These are phyloP conservation scores for Leccinum imitatum DNA, from an alignment of 768 basidiomycete species.

Conservation along the genomic window DNA sequence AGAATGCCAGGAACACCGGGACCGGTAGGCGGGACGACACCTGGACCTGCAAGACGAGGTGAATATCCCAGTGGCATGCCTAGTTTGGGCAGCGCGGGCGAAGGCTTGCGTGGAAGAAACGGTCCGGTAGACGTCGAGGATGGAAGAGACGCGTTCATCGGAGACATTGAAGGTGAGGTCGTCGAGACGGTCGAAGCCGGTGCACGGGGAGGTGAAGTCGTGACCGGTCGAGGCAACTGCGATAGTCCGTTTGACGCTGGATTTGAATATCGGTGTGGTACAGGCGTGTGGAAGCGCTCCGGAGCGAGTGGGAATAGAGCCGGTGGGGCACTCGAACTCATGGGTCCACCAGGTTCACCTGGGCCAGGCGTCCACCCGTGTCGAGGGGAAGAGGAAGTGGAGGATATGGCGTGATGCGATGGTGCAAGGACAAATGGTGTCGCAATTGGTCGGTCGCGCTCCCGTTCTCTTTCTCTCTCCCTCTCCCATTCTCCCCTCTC, in stretches of 20 bases:
- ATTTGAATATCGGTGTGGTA: conserved; percentile 29
- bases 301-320: conserved; percentile 29
- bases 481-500: conserved; percentile 26
- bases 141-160: conserved; percentile 15
- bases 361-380: conserved; percentile 37
- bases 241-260: conserved; percentile 22
- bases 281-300: conserved; percentile 31
- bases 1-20: not conserved
- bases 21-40: not conserved
- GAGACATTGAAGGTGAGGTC: conserved; percentile 20
- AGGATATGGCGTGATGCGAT: conserved; percentile 35
- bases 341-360: conserved; percentile 29
- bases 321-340: conserved; percentile 27
- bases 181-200: conserved; percentile 1
- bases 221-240: conserved; percentile 22
- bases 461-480: conserved; percentile 37
- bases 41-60: conserved; percentile 30
- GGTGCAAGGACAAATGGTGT: conserved; percentile 55
- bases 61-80: conserved; percentile 29
- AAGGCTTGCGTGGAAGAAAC: conserved; percentile 27
- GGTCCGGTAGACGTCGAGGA: conserved; percentile 16
- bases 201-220: not conserved
- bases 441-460: conserved; percentile 52
- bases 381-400: conserved; percentile 41
- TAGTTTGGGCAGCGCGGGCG: conserved; percentile 29